These are phyloP conservation scores for Geosmithia morbida DNA, from an alignment of 2,329 filamentous ascomycete species.

Conservation along the genomic window DNA sequence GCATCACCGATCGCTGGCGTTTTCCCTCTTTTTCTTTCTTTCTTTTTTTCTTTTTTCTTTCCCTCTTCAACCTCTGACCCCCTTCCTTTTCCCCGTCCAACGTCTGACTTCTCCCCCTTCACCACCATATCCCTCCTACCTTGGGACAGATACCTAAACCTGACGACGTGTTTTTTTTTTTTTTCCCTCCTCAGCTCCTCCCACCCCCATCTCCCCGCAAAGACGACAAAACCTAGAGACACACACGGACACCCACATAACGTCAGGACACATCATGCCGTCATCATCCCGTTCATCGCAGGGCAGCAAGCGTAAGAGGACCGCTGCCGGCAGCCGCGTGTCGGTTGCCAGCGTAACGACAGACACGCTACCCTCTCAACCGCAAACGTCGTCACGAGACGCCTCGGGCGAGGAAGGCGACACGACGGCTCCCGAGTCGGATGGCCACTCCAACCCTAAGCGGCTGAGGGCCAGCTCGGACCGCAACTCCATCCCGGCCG, in stretches of 20 bases:
- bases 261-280: too few species aligned
- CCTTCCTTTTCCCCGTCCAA: too few species aligned
- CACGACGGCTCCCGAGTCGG: slow-evolving; percentile 51
- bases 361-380: slow-evolving; percentile 22
- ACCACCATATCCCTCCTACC: background rate
- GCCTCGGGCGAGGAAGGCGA: slow-evolving; percentile 71
- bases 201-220: background rate
- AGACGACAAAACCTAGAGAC: background rate
- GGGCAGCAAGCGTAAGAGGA: slow-evolving; percentile 70
- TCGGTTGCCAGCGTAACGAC: slow-evolving; percentile 34
- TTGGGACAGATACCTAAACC: background rate
- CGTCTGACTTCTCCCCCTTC: too few species aligned
- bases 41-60: too few species aligned
- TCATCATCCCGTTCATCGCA: slow-evolving; percentile 40
- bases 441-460: slow-evolving; percentile 50
- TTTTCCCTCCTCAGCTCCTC: too few species aligned
- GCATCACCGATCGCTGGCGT: too few species aligned
- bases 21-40: too few species aligned
- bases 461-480: slow-evolving; percentile 58
- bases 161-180: too few species aligned
- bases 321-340: slow-evolving; percentile 32
- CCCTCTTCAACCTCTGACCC: too few species aligned
- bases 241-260: background rate
- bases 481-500: slow-evolving; percentile 23
- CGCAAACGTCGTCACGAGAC: slow-evolving; percentile 63